A percentile compares a stretch with the other conserved stretches of the same genome.
phyloP scores from a whole-genome alignment of 1,284 basidiomycete species.

The Phlebopus sp. region DNA sequence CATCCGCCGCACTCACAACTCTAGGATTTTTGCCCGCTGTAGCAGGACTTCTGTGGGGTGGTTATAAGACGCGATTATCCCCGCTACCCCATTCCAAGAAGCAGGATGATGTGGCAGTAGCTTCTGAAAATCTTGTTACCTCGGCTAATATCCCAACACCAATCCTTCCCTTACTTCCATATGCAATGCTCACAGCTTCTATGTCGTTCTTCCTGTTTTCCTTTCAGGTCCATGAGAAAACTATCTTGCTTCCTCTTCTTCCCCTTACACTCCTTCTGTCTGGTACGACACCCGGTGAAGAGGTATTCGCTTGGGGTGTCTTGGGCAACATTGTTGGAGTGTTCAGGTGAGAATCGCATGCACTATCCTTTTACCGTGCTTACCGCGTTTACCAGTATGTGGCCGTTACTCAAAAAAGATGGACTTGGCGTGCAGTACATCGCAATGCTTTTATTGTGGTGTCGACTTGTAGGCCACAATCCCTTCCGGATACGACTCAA shows the following conservation, averaged over 20 bases:
- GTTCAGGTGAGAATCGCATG: slow-evolving; percentile 64
- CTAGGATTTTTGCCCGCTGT: slow-evolving; percentile 65
- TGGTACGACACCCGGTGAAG: slow-evolving; percentile 55
- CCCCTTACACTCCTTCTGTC: slow-evolving; percentile 81
- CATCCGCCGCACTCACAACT: slow-evolving; percentile 58
- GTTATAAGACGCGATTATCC: slow-evolving; percentile 37
- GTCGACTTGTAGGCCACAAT: slow-evolving; percentile 76
- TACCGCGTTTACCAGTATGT: slow-evolving; percentile 61
- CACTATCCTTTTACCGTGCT: slow-evolving; percentile 3
- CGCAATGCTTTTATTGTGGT: slow-evolving; percentile 72
- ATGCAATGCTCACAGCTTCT: slow-evolving; percentile 68
- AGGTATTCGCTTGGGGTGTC: slow-evolving; percentile 75
- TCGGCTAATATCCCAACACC: slow-evolving; percentile 37
- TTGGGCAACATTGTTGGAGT: slow-evolving; percentile 84
- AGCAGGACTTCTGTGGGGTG: slow-evolving; percentile 49
- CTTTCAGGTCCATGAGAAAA: slow-evolving; percentile 95
- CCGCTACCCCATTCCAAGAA: slow-evolving; percentile 11
- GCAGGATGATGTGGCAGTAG: slow-evolving; percentile 8
- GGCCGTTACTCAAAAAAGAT: slow-evolving; percentile 82
- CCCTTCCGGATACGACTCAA: slow-evolving; percentile 44
- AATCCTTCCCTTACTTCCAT: slow-evolving; percentile 63
- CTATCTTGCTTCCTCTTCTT: slow-evolving; percentile 83
- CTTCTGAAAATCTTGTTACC: not conserved
- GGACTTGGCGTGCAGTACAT: slow-evolving; percentile 76
- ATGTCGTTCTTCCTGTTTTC: slow-evolving; percentile 94